These are phyloP conservation scores for Luvunga scandens DNA, from an alignment of 345 rosid species.

Conservation along the genomic window DNA sequence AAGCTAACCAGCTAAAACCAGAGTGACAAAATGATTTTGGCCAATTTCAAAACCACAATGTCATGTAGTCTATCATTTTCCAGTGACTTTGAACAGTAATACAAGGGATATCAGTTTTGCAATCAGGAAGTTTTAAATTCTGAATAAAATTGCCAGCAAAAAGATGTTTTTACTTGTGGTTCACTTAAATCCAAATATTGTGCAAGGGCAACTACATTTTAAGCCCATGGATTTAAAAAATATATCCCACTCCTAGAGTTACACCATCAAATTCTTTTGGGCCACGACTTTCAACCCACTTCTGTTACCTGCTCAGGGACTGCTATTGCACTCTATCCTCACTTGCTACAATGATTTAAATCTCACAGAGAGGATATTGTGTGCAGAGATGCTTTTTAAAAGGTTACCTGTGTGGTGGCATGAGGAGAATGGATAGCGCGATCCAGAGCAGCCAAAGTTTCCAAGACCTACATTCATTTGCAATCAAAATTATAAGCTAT, in stretches of 20 bases:
- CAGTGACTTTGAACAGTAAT: neutral
- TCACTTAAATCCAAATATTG: neutral
- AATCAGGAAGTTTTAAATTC: neutral
- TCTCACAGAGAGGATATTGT: neutral
- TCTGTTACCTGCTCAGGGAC: neutral
- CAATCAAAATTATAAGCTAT: constrained; percentile 6
- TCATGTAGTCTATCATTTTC: constrained; percentile 2
- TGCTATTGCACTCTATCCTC: neutral
- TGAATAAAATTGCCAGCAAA: neutral
- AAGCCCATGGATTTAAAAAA: neutral
- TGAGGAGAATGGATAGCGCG: constrained; percentile 95
- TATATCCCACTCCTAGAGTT: neutral
- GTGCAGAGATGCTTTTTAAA: neutral
- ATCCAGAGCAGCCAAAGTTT: constrained; percentile 89
- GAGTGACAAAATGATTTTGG: neutral
- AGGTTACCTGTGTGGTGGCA: constrained; percentile 86
- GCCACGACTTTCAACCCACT: neutral
- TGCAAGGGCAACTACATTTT: neutral
- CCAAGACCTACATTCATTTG: constrained; percentile 68
- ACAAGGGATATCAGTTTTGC: neutral
- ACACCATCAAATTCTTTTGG: neutral
- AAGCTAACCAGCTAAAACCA: neutral
- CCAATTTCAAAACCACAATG: neutral
- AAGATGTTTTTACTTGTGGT: neutral
- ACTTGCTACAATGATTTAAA: neutral